Evolutionary conservation across 495 filamentous ascomycete genomes (phyloP), one percentile per base, ranked within the genome.

Genomic region (Penicillium silybi): DNA sequence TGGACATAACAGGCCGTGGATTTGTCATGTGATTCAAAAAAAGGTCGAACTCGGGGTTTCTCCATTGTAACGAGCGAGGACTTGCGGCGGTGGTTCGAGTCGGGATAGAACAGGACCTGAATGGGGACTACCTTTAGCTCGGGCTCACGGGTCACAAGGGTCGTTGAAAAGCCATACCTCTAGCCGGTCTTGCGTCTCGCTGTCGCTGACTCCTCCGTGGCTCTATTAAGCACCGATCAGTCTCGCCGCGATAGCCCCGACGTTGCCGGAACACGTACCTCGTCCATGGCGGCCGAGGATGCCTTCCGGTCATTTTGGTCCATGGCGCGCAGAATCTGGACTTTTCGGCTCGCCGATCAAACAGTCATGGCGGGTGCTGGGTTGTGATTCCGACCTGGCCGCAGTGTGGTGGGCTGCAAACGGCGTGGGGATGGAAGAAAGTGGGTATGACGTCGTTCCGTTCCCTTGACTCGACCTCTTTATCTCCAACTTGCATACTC

Each of bases 1-100:
- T 96, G 91, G 6, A 96, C 89, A 52, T 92, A 84, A 63, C 90
- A 96, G 49, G 87, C 81, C 0, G 87, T 90, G 9, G 69, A 75
- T 42, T 75, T 73, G 43, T 76, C 75, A 13, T 65, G 45, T 9
- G 63, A 61, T 13, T 68, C 65, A 8, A 71, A 58, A 27, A 67
- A 67, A n/a, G 75, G 66, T 46, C 61, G 63, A 4, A 75, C 58
- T 6, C 59, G 56, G 2, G 74, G 60, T 29, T 75, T 66, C 6
- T 87, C 80, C 54, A 72, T 71, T n/a, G 79, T 68, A 8, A 88
- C 86, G 27, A 96, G 76, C 37, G 91, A 96, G 50, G 90, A 90
- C 72, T 91, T 92, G 57, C 91, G 85, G 23, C 91, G 87, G 59
- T 87, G 86, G n/a, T 77, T 81, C 57, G 72, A 86, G 27, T 85